A percentile compares a stretch with the other conserved stretches of the same genome.
Conservation (phyloP, 1,284 basidiomycete species). For the Inonotus obliquus region DNA sequence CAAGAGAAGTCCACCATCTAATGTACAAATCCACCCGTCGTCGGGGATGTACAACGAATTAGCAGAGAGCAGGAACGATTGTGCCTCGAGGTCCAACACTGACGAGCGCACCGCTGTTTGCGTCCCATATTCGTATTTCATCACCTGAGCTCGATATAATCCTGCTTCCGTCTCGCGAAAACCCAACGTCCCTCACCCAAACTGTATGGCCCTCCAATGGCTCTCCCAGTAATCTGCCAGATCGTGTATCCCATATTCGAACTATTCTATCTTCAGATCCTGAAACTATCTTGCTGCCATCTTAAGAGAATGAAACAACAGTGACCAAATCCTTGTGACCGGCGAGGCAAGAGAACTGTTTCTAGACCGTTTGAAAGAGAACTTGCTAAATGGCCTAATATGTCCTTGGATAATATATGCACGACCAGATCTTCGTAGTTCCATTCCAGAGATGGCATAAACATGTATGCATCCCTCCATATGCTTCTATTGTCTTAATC, state of each 20-base stretch:
- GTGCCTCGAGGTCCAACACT: not conserved
- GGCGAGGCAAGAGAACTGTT: too few species aligned
- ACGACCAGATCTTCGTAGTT: too few species aligned
- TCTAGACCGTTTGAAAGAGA: too few species aligned
- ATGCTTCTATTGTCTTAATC: too few species aligned
- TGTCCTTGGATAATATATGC: too few species aligned
- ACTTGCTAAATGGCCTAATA: too few species aligned
- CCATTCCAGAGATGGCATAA: too few species aligned
- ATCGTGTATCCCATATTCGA: conserved; percentile 17
- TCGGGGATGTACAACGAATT: not conserved
- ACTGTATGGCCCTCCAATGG: conserved; percentile 1
- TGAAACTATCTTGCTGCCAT: conserved; percentile 16
- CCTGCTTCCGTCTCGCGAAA: not conserved
- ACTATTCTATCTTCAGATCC: conserved; percentile 13
- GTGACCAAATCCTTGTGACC: too few species aligned
- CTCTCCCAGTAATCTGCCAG: not conserved
- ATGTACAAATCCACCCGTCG: not conserved
- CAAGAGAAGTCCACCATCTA: not conserved
- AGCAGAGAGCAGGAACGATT: not conserved
- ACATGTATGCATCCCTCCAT: too few species aligned
- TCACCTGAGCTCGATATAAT: conserved; percentile 55
- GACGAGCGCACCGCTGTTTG: conserved; percentile 58
- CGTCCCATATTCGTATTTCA: conserved; percentile 87
- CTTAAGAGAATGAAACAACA: conserved; percentile 7
- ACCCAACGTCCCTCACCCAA: not conserved